Base-by-base conservation (phyloP, 331 rosid species). In the Ulmus americana region DNA sequence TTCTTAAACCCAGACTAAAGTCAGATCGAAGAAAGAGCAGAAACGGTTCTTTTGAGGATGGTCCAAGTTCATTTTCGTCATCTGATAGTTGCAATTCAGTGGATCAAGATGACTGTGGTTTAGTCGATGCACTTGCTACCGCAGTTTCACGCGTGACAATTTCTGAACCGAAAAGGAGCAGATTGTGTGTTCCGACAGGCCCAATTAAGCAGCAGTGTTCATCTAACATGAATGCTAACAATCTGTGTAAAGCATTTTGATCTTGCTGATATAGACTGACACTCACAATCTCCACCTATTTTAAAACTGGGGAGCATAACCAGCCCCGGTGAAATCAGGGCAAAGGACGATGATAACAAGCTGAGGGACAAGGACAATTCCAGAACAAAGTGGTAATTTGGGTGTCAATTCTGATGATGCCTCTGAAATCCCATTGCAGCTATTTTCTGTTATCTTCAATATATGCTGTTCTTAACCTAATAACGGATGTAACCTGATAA, bases 231-330 rank as follows among this genome's bases (percentile, higher is more conserved):
- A 87, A 82, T 79, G 79, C 95, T 78, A 94, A 81, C 88, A 82
- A 90, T 82, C 99, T 90, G 71, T 94, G 99, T 82, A 90, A 82
- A 90, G 99, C 99, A 42, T 94, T 90, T 79, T 94, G 82, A 94
- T 46, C 84, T 75, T 70, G 83, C 78, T 75, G 79, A 86, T 85
- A 62, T 85, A 62, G 68, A 64, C 81, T 79, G 80, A 83, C 86
- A 53, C 79, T 70, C 81, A 64, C 70, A 55, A 57, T 70, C 83
- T 75, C 78, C 63, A 56, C 67, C 71, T 47, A 86, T 80, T 76
- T 58, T 48, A 39, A 48, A 78, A 82, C 77, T 79, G 83, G 84
- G 79, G 76, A 71, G 56, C 58, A 35, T 55, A 65, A 59, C 68
- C 51, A 56, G 75, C 79, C 77, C 68, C 11, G 65, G 61, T 58